Percentiles rank a stretch among this genome's conserved stretches.
phyloP scores from a whole-genome alignment of 352 stramenopile genomes.

The Vaucheria bursata region DNA sequence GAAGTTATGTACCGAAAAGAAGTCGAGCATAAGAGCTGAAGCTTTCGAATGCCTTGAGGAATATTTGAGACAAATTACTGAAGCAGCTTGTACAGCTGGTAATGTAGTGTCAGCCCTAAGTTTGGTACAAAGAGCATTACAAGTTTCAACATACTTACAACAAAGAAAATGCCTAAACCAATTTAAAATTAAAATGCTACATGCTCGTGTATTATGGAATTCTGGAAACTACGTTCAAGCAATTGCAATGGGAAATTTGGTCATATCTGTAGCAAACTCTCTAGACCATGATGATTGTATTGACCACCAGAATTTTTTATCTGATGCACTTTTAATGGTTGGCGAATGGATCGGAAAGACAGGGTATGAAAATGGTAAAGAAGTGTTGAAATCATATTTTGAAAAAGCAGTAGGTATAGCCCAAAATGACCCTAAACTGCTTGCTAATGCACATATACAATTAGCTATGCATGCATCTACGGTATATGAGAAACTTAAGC shows the following conservation, averaged over 20 bases:
- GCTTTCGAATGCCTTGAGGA: not conserved
- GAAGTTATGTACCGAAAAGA: not conserved
- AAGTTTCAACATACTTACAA: not conserved
- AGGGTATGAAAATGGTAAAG: not conserved
- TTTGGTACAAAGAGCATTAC: not conserved
- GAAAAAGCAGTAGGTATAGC: not conserved
- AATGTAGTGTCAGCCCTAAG: not conserved
- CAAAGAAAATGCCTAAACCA: not conserved
- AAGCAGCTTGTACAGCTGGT: not conserved
- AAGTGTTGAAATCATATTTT: not conserved
- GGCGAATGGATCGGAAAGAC: not conserved
- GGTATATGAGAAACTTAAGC: not conserved
- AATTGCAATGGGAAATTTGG: not conserved
- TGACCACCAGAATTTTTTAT: not conserved
- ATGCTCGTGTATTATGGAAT: not conserved
- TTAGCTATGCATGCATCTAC: not conserved
- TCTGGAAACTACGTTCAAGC: not conserved
- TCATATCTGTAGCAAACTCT: not conserved
- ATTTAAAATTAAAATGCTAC: constrained; percentile 14
- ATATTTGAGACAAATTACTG: not conserved
- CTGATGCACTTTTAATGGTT: not conserved
- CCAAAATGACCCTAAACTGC: not conserved
- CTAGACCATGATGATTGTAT: not conserved
- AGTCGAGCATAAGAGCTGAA: not conserved
- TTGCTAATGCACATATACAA: not conserved